A percentile compares a stretch with the other conserved stretches of the same genome.
These are phyloP conservation scores for Tricholoma matsutake DNA, from an alignment of 768 basidiomycete genomes.

Conservation along the genomic window DNA sequence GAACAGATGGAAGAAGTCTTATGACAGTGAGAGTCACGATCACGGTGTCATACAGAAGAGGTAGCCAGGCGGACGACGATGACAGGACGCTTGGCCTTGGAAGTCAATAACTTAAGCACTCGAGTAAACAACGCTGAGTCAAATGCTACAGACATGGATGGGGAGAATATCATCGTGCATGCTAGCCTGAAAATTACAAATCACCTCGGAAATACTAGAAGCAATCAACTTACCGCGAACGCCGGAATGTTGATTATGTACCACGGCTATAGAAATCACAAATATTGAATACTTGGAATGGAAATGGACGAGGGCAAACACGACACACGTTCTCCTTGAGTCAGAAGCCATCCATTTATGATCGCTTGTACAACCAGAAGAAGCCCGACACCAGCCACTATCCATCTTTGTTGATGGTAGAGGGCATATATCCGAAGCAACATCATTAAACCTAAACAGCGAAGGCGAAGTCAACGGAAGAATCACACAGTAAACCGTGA, in stretches of 20 bases:
- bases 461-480: background rate
- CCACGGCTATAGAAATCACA: conserved; percentile 30
- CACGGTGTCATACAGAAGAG: conserved; percentile 46
- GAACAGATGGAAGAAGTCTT: conserved; percentile 35
- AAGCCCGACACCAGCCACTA: conserved; percentile 25
- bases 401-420: conserved; percentile 32
- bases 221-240: conserved; percentile 27
- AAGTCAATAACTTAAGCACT: conserved; percentile 1
- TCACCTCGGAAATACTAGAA: background rate
- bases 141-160: conserved; percentile 32
- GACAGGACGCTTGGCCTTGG: conserved; percentile 34
- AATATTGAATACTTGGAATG: background rate
- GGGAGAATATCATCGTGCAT: conserved; percentile 42
- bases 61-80: conserved; percentile 50
- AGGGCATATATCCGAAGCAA: conserved; percentile 46
- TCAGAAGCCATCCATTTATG: conserved; percentile 55
- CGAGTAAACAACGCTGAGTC: conserved; percentile 15
- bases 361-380: conserved; percentile 44
- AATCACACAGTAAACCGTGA: background rate
- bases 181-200: conserved; percentile 22
- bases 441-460: conserved; percentile 47
- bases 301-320: background rate
- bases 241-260: conserved; percentile 36
- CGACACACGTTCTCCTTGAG: conserved; percentile 44
- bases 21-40: conserved; percentile 38